Evolutionary conservation across 1,139 yeast genomes (phyloP), one percentile per base, ranked within the genome.

Genomic region (Taphrina sp.): DNA sequence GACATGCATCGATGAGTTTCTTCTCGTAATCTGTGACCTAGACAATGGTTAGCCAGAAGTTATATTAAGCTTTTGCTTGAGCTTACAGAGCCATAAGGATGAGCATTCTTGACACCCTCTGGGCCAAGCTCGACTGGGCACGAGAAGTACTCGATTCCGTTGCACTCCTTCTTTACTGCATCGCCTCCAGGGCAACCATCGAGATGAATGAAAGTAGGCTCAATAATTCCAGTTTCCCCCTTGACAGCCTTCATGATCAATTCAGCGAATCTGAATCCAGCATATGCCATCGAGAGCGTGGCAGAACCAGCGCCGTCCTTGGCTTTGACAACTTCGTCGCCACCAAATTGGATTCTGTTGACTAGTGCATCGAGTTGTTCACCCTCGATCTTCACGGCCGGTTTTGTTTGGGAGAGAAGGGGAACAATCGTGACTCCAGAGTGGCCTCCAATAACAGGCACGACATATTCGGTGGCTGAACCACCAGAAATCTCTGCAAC

Each of bases 251-350:
- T 52, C 49, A 52, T 42, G 49, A 52, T 43, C 42, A 44, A 35
- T 16, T 52, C 56, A 16, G 56, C 56, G 29, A 52, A 39, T 34
- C 45, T 43, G 56, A 42, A 94, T 75, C 96, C 97, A 58, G 97
- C 98, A 72, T 85, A 92, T 63, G 97, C 97, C 98, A 92, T 92
- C 60, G 97, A 90, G 70, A 92, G 79, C 63, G 98, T 92, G 68
- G 97, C 98, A 59, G 96, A 89, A 70, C 98, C 98, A 66, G 96
- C 96, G 75, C 98, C 98, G 69, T 86, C 83, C 82, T 92, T 92
- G 68, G 97, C 97, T 78, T 90, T 83, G 70, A 92, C 97, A 66
- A 92, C 97, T 76, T 90, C 97, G 71, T 90, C 97, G 78, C 97
- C 97, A 74, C 96, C 97, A 68, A 89, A 90, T 77, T 90, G 97